Conservation (phyloP, 306 rosid genomes). For the Carpinus fangiana region DNA sequence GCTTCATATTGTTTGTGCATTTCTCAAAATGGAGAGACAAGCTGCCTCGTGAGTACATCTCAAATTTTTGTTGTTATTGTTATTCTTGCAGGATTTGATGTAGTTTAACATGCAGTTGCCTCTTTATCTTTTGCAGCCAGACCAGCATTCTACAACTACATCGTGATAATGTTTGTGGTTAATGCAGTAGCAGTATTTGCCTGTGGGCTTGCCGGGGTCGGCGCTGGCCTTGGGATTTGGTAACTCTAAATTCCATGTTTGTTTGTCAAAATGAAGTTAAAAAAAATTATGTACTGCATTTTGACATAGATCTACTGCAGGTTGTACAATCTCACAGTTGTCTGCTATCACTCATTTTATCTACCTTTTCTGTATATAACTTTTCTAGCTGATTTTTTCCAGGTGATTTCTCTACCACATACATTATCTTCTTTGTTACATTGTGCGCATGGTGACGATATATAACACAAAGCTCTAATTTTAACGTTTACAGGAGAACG, state of each 20-base stretch:
- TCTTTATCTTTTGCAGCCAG: slow-evolving; percentile 58
- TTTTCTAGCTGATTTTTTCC: slow-evolving; percentile 73
- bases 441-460: slow-evolving; percentile 8
- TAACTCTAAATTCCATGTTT: slow-evolving; percentile 27
- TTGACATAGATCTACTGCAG: slow-evolving; percentile 40
- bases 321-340: slow-evolving; percentile 56
- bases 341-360: slow-evolving; percentile 68
- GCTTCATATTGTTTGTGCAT: slow-evolving; percentile 72
- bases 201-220: slow-evolving; percentile 57
- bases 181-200: slow-evolving; percentile 48
- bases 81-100: neutral
- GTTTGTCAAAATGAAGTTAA: neutral
- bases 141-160: slow-evolving; percentile 65
- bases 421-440: slow-evolving; percentile 5
- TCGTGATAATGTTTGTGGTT: slow-evolving; percentile 54
- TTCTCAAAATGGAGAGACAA: slow-evolving; percentile 78
- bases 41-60: slow-evolving; percentile 63
- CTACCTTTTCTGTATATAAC: slow-evolving; percentile 69
- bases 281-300: neutral
- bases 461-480: slow-evolving; percentile 5
- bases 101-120: slow-evolving; percentile 17
- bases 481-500: slow-evolving; percentile 59
- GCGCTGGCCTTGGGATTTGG: slow-evolving; percentile 64
- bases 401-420: slow-evolving; percentile 33
- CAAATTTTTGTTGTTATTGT: slow-evolving; percentile 1